phyloP scores from a whole-genome alignment of 2,329 filamentous ascomycete genomes.

The Monosporascus sp. region DNA sequence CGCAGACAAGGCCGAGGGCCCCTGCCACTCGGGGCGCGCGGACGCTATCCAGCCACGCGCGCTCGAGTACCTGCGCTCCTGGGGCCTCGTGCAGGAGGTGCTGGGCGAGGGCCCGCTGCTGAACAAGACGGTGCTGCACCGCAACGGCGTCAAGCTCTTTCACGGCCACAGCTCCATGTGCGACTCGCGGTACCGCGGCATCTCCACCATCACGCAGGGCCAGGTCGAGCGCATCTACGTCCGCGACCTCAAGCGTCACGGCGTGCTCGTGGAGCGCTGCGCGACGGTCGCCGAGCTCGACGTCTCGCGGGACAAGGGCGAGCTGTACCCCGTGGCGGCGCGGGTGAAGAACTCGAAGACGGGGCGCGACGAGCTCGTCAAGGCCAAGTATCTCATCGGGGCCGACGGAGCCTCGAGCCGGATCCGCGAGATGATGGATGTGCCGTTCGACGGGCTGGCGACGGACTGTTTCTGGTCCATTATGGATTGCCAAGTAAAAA shows the following conservation, averaged over 20 bases:
- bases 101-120: conserved; percentile 29
- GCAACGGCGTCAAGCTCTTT: conserved; percentile 23
- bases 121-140: conserved; percentile 24
- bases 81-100: conserved; percentile 18
- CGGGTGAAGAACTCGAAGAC: conserved; percentile 16
- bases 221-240: conserved; percentile 32
- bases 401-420: conserved; percentile 26
- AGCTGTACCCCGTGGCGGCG: conserved; percentile 13
- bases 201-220: conserved; percentile 31
- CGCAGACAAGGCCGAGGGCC: conserved; percentile 23
- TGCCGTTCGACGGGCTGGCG: conserved; percentile 27
- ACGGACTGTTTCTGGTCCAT: conserved; percentile 31
- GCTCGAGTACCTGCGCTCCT: conserved; percentile 10
- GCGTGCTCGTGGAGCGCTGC: conserved; percentile 25
- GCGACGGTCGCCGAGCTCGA: conserved; percentile 15
- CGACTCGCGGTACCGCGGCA: conserved; percentile 29
- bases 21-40: conserved; percentile 16
- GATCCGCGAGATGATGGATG: conserved; percentile 22
- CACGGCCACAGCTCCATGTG: conserved; percentile 22
- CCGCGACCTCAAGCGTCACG: conserved; percentile 28
- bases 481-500: conserved; percentile 22
- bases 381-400: conserved; percentile 28
- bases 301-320: background rate
- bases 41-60: conserved; percentile 13
- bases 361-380: conserved; percentile 16